phyloP scores from a whole-genome alignment of 108 stramenopile genomes.

The Skeletonema grethae region DNA sequence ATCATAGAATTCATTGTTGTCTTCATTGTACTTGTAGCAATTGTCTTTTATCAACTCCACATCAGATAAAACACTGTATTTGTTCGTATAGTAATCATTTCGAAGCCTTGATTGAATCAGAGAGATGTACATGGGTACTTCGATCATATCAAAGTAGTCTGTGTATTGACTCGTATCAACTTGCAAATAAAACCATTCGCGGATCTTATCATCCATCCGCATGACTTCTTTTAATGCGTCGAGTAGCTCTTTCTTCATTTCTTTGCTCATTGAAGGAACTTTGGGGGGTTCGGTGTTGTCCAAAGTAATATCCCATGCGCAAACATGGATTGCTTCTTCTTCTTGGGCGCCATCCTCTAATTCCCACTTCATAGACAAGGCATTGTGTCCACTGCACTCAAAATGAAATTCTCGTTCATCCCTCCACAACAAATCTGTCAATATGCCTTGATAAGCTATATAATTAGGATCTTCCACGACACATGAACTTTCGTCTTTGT shows the following conservation, averaged over 20 bases:
- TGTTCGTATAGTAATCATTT: slow-evolving; percentile 68
- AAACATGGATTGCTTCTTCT: slow-evolving; percentile 20
- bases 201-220: slow-evolving; percentile 40
- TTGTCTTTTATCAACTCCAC: slow-evolving; percentile 78
- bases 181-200: slow-evolving; percentile 51
- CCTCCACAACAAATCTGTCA: slow-evolving; percentile 32
- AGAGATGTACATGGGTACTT: slow-evolving; percentile 75
- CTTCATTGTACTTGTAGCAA: slow-evolving; percentile 85
- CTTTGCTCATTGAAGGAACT: slow-evolving; percentile 53
- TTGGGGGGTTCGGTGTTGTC: slow-evolving; percentile 20
- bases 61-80: slow-evolving; percentile 71
- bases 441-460: slow-evolving; percentile 24
- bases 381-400: slow-evolving; percentile 46
- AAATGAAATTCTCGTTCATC: slow-evolving; percentile 42
- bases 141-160: slow-evolving; percentile 76
- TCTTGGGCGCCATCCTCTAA: slow-evolving; percentile 17
- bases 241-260: slow-evolving; percentile 46
- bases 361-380: slow-evolving; percentile 28
- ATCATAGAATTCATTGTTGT: slow-evolving; percentile 49
- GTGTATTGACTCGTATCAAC: slow-evolving; percentile 62
- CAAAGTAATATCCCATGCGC: slow-evolving; percentile 69
- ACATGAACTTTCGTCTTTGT: slow-evolving; percentile 18
- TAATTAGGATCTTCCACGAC: slow-evolving; percentile 46
- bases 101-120: slow-evolving; percentile 55
- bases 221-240: slow-evolving; percentile 44